Conservation (phyloP, 192 early-diverging fungal genomes). For the Dimargaris cristalligena region DNA sequence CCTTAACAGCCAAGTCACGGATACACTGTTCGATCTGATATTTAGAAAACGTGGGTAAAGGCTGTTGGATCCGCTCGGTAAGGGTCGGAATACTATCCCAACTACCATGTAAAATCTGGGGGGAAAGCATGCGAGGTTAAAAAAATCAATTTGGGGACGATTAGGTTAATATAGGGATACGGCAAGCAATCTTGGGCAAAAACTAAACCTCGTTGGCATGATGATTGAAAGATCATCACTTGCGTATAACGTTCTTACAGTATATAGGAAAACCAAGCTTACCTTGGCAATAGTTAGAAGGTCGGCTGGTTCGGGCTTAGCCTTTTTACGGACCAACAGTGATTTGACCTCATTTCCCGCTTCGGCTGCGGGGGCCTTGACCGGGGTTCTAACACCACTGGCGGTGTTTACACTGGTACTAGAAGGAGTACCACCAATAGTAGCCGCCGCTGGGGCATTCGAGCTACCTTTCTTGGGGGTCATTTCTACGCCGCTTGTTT, state of each 20-base stretch:
- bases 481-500: too few relatives aligned
- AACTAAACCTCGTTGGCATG: conserved; percentile 11
- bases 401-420: neutral
- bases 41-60: conserved; percentile 19
- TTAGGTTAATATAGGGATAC: neutral
- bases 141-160: conserved; percentile 14
- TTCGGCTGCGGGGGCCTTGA: too few relatives aligned
- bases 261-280: neutral
- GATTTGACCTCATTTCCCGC: too few relatives aligned
- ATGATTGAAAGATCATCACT: conserved; percentile 17
- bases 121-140: conserved; percentile 15
- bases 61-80: conserved; percentile 19
- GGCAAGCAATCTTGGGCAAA: neutral
- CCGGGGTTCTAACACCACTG: neutral
- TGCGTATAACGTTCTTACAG: conserved; percentile 16
- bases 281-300: neutral
- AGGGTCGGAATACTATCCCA: conserved; percentile 18
- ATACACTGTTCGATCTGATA: conserved; percentile 26
- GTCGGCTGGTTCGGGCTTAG: neutral
- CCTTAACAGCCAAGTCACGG: conserved; percentile 24
- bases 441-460: too few relatives aligned
- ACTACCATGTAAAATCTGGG: conserved; percentile 23
- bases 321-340: neutral
- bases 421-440: neutral
- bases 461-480: too few relatives aligned